Evolutionary conservation across 2,329 filamentous ascomycete genomes (phyloP), one percentile per base, ranked within the genome.

Genomic region (Beauveria sp.): DNA sequence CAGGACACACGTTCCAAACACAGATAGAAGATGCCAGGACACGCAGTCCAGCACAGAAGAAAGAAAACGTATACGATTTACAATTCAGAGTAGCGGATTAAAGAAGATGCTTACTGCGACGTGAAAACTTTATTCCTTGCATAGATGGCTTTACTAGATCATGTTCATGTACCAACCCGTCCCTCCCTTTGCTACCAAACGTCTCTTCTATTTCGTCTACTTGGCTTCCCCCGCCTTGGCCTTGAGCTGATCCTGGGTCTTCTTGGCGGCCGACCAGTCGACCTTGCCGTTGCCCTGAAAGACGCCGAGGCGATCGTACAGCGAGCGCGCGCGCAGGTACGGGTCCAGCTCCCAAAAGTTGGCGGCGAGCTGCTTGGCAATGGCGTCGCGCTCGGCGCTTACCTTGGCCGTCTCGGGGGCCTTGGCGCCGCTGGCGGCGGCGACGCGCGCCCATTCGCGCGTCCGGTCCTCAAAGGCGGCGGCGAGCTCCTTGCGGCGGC

Each of bases 301-400:
- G 63, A 92, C 77, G 1, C 91, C 89, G 9, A 80, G 81, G 55
- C 92, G 83, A 71, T 97, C 92, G 66, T 94, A 96, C 63, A 89
- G 74, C n/a, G 85, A 87, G 68, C 86, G 80, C 8, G 91, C 89
- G 48, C 92, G 80, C 43, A 96, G 72, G 71, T 91, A 94, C 0
- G 90, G 90, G 73, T 97, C 92, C 54, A 96, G 71, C 34, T 81
- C 79, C 92, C 92, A 97, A 76, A 96, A 96, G 67, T 90, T 89
- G 50, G 80, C 78, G 61, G 82, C 78, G 67, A 96, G 70, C 62
- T 81, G 75, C 53, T 79, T 78, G 3, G 88, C 85, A 20, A 92
- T 67, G 1, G 75, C 74, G 43, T 82, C 77, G 61, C 90, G 78
- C 71, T 83, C 80, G 58, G 76, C 73, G 68, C 83, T 81, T 34